A percentile compares a stretch with the other conserved stretches of the same genome.
Evolutionary conservation across 2,329 filamentous ascomycete genomes (phyloP).

Genomic region (Aspergillus aculeatus): DNA sequence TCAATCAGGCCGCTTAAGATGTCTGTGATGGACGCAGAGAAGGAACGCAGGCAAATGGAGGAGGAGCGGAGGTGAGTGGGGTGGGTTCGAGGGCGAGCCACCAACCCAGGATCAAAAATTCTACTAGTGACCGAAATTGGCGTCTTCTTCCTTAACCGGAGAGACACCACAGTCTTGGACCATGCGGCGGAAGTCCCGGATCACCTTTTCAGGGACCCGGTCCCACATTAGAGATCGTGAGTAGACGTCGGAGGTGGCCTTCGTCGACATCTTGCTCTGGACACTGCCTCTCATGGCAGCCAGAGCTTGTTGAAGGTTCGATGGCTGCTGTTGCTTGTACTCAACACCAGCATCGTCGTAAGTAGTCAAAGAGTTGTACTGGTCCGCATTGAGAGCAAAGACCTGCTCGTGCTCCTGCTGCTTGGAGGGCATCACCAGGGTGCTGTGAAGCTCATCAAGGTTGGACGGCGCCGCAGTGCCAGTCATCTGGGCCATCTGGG

Average conservation of each 20-base stretch:
- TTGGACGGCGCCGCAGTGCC: conserved; percentile 32
- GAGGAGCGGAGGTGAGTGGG: conserved; percentile 2
- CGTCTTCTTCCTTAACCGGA: conserved; percentile 34
- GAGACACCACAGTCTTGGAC: conserved; percentile 66
- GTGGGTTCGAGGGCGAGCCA: conserved; percentile 7
- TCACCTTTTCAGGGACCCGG: conserved; percentile 86
- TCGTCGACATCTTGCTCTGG: conserved; percentile 54
- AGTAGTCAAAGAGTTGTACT: conserved; percentile 80
- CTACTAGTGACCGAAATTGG: conserved; percentile 20
- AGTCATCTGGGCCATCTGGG: conserved; percentile 43
- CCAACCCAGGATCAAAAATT: conserved; percentile 1
- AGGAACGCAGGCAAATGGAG: conserved; percentile 9
- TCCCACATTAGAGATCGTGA: conserved; percentile 92
- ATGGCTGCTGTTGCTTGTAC: conserved; percentile 42
- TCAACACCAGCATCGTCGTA: conserved; percentile 56
- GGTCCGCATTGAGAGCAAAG: conserved; percentile 79
- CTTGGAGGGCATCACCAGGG: conserved; percentile 71
- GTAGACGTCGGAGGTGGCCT: conserved; percentile 79
- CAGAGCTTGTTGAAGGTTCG: conserved; percentile 61
- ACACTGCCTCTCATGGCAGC: conserved; percentile 70
- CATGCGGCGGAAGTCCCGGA: conserved; percentile 88
- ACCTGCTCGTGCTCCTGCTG: conserved; percentile 85
- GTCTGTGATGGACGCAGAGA: conserved; percentile 8
- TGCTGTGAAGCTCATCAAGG: conserved; percentile 66
- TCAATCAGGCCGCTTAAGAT: conserved; percentile 9